Evolutionary conservation across 2,329 filamentous ascomycete genomes (phyloP).

Genomic region (Chaetothyriales sp.): DNA sequence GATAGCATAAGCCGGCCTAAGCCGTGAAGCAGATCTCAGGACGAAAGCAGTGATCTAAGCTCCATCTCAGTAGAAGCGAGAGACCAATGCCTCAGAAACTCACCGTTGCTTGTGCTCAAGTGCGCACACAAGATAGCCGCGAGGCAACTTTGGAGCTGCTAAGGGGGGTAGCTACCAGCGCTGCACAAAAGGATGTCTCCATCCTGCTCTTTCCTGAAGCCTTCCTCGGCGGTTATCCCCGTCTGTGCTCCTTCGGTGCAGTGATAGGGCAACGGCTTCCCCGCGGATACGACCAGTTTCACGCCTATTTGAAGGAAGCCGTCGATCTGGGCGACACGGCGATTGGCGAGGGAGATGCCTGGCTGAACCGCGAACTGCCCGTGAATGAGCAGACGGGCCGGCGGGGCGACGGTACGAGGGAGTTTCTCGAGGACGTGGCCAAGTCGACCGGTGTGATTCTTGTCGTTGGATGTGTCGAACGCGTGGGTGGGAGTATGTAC

Average conservation of each 20-base stretch:
- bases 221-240: conserved; percentile 81
- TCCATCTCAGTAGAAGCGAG: no score
- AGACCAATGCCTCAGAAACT: conserved; percentile 27
- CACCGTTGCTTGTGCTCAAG: conserved; percentile 34
- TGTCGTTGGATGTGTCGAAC: conserved; percentile 67
- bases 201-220: conserved; percentile 84
- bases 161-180: conserved; percentile 46
- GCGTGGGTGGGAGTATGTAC: conserved; percentile 67
- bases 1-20: no score
- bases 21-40: no score
- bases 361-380: conserved; percentile 51
- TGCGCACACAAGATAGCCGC: conserved; percentile 29
- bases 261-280: conserved; percentile 55
- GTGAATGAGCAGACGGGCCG: conserved; percentile 34
- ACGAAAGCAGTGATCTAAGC: no score
- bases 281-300: conserved; percentile 66
- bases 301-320: conserved; percentile 63
- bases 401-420: conserved; percentile 63
- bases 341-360: conserved; percentile 54
- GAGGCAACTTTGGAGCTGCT: conserved; percentile 53
- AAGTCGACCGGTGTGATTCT: conserved; percentile 68
- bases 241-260: conserved; percentile 64
- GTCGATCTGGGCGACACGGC: conserved; percentile 75
- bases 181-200: conserved; percentile 47
- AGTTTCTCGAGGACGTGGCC: conserved; percentile 64